phyloP scores from a whole-genome alignment of 495 filamentous ascomycete genomes.

The Parmelia sp. region DNA sequence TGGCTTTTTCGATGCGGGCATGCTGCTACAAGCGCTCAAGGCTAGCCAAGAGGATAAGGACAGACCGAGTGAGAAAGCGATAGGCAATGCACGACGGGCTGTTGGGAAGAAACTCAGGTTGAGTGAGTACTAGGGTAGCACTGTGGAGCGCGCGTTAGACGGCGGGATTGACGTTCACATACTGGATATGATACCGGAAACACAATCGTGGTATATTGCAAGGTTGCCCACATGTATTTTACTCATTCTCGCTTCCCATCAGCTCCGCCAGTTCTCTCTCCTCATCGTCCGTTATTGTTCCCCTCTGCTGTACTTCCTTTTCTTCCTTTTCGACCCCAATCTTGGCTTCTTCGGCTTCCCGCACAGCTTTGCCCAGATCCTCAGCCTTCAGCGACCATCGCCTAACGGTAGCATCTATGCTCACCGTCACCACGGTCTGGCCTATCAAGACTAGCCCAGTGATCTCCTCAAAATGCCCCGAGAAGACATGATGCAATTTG shows the following conservation, averaged over 20 bases:
- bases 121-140: constrained; percentile 55
- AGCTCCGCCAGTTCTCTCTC: constrained; percentile 26
- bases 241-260: constrained; percentile 22
- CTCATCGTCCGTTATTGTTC: constrained; percentile 24
- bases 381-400: constrained; percentile 64
- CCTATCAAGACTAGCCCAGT: constrained; percentile 66
- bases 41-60: constrained; percentile 49
- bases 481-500: constrained; percentile 65
- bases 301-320: background rate
- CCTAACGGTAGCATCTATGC: constrained; percentile 83
- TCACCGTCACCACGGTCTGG: constrained; percentile 33
- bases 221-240: background rate
- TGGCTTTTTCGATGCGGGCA: constrained; percentile 93
- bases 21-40: constrained; percentile 83
- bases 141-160: background rate
- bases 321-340: constrained; percentile 32
- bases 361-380: constrained; percentile 56
- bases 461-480: constrained; percentile 89
- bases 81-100: constrained; percentile 47
- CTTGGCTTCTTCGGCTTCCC: constrained; percentile 44
- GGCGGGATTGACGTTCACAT: background rate
- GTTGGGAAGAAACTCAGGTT: constrained; percentile 75
- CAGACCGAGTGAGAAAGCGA: constrained; percentile 36
- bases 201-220: too few relatives aligned
- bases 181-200: background rate